Evolutionary conservation across 2,329 filamentous ascomycete genomes (phyloP).

Genomic region (Pseudogymnoascus verrucosus): DNA sequence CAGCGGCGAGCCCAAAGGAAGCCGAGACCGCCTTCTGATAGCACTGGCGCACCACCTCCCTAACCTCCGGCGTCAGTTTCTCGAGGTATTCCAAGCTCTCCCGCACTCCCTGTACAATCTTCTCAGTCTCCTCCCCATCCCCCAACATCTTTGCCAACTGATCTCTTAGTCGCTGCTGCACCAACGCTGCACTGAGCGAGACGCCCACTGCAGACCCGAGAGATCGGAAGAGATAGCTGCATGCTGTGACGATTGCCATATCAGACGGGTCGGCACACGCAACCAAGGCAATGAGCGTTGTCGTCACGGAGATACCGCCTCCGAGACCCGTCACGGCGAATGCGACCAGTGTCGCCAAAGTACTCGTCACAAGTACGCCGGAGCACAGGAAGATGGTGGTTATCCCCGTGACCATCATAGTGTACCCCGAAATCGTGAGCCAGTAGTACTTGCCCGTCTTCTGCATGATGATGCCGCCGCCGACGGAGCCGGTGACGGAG

Average conservation of each 20-base stretch:
- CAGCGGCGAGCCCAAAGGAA: constrained; percentile 34
- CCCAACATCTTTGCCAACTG: constrained; percentile 46
- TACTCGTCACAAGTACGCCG: constrained; percentile 42
- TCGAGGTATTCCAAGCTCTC: constrained; percentile 63
- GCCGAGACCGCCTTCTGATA: constrained; percentile 46
- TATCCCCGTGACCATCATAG: constrained; percentile 45
- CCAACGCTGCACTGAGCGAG: constrained; percentile 55
- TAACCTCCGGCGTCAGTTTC: constrained; percentile 51
- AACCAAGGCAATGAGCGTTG: constrained; percentile 62
- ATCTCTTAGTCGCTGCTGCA: constrained; percentile 59
- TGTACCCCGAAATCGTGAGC: constrained; percentile 53
- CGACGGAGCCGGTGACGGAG: constrained; percentile 56
- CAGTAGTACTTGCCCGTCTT: constrained; percentile 64
- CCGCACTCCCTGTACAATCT: constrained; percentile 61
- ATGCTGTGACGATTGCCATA: constrained; percentile 68
- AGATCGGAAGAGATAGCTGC: constrained; percentile 72
- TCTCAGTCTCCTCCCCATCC: constrained; percentile 49
- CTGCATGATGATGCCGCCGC: constrained; percentile 59
- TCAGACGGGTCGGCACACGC: constrained; percentile 60
- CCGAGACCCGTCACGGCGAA: constrained; percentile 43
- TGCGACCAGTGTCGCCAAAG: constrained; percentile 46
- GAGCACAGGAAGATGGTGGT: constrained; percentile 49
- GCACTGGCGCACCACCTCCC: constrained; percentile 53
- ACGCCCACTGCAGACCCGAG: constrained; percentile 64
- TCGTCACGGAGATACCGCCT: constrained; percentile 57